These are phyloP conservation scores for Boletus pseudopeckii DNA, from an alignment of 768 basidiomycete species.

Conservation along the genomic window DNA sequence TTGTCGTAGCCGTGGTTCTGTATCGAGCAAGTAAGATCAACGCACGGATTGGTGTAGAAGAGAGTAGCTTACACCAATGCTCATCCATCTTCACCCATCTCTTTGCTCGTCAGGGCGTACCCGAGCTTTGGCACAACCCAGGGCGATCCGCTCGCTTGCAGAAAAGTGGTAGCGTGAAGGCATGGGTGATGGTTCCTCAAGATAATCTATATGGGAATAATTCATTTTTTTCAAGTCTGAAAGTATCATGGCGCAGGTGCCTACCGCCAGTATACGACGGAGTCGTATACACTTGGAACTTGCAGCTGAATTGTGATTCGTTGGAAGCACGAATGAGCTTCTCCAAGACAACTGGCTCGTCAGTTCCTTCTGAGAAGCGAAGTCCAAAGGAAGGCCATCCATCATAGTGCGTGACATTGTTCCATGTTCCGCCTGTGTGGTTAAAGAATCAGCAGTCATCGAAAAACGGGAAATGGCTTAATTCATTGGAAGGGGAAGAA, in stretches of 20 bases:
- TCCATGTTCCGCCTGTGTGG: slow-evolving; percentile 23
- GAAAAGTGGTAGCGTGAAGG: slow-evolving; percentile 77
- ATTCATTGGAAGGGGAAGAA: background rate
- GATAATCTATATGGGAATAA: slow-evolving; percentile 4
- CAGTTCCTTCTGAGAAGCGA: slow-evolving; percentile 60
- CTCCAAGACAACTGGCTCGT: slow-evolving; percentile 54
- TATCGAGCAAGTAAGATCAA: slow-evolving; percentile 1
- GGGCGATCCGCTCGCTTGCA: slow-evolving; percentile 74
- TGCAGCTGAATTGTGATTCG: slow-evolving; percentile 35
- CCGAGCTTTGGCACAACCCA: slow-evolving; percentile 81
- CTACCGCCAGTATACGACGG: slow-evolving; percentile 22
- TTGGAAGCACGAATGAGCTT: slow-evolving; percentile 52
- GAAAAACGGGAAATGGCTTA: background rate
- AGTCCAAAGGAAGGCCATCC: slow-evolving; percentile 90
- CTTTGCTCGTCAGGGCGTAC: slow-evolving; percentile 69
- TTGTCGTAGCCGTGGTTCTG: slow-evolving; percentile 94
- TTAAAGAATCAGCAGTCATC: background rate
- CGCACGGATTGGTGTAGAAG: background rate
- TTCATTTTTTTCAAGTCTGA: background rate
- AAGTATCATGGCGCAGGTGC: background rate
- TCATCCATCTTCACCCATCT: slow-evolving; percentile 57
- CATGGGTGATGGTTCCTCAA: slow-evolving; percentile 43
- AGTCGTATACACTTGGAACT: slow-evolving; percentile 58
- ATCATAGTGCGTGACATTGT: slow-evolving; percentile 54
- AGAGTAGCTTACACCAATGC: slow-evolving; percentile 62